Evolutionary conservation across 176 grass and related monocot species (phyloP), one percentile per base, ranked within the genome.

Genomic region (Triticum monococcum): DNA sequence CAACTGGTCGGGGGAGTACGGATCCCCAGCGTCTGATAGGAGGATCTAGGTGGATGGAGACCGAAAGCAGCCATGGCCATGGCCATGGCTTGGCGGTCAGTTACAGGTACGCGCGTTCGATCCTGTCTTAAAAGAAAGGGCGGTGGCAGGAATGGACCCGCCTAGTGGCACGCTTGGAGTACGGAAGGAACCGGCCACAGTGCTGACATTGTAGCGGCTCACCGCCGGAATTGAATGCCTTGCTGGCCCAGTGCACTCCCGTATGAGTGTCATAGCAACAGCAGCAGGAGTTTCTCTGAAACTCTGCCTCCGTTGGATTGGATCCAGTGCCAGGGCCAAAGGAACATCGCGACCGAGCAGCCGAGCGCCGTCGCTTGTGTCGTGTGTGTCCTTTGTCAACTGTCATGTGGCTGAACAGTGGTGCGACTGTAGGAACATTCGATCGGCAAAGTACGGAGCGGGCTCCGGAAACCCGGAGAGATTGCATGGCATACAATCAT

Each of bases 221-320:
- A 80, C 77, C 84, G 84, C 84, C 31, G 50, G 66, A 23, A 72
- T 80, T 72, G 65, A 80, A 86, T 71, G 63, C 9, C 2, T 1
- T 8, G 54, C 54, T 22, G 54, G 17, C 5, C 26, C 24, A 32
- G 17, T 9, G 68, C 48, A 3, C 24, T 2, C 30, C 14, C 13
- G 52, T 82, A 23, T 25, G 30, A 6, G 13, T 36, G 46, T 22
- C 2, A 54, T 2, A 7, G 16, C 16, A 54, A 28, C 24, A 45
- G 61, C 31, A 65, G 8, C 1, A 7, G 43, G 12, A 38, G 67
- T 72, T 5, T 38, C 10, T n/a, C 54, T 25, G 32, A 79, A 24
- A 37, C 20, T 14, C n/a, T 17, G n/a, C 22, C 10, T 9, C 22
- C 16, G 12, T 33, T 28, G 28, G 28, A 5, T 26, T 3, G 9